Evolutionary conservation across 2,329 filamentous ascomycete species (phyloP).

Genomic region (Moelleriella libera): DNA sequence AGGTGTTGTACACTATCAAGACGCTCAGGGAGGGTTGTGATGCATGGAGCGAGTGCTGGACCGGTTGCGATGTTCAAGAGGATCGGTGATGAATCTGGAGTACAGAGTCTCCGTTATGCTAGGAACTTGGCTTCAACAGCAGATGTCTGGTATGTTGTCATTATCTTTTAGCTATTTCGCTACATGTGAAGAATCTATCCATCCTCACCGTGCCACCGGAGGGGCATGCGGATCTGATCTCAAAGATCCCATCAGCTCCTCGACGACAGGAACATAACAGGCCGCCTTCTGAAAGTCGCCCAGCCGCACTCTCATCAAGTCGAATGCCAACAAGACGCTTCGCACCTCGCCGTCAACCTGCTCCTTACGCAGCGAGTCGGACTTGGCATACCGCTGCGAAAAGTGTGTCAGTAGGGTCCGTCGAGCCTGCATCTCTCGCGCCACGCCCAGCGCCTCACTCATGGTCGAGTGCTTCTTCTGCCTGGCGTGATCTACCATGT

Average conservation of each 20-base stretch:
- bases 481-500: conserved; percentile 59
- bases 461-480: conserved; percentile 89
- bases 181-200: not conserved
- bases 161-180: no score
- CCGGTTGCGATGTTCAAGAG: no score
- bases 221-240: not conserved
- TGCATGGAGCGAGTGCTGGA: no score
- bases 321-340: conserved; percentile 56
- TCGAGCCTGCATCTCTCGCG: conserved; percentile 62
- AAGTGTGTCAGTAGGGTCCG: conserved; percentile 86
- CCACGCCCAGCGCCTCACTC: conserved; percentile 69
- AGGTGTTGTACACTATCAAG: no score
- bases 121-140: no score
- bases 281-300: conserved; percentile 56
- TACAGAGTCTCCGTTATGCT: no score
- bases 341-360: conserved; percentile 21
- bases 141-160: no score
- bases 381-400: conserved; percentile 79
- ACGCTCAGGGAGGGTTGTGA: no score
- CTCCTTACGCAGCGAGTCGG: conserved; percentile 14
- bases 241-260: conserved; percentile 32
- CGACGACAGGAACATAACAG: conserved; percentile 44
- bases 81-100: no score
- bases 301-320: conserved; percentile 62
- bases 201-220: not conserved